Evolutionary conservation across 2,329 filamentous ascomycete genomes (phyloP).

Genomic region (Pseudogymnoascus sp.): DNA sequence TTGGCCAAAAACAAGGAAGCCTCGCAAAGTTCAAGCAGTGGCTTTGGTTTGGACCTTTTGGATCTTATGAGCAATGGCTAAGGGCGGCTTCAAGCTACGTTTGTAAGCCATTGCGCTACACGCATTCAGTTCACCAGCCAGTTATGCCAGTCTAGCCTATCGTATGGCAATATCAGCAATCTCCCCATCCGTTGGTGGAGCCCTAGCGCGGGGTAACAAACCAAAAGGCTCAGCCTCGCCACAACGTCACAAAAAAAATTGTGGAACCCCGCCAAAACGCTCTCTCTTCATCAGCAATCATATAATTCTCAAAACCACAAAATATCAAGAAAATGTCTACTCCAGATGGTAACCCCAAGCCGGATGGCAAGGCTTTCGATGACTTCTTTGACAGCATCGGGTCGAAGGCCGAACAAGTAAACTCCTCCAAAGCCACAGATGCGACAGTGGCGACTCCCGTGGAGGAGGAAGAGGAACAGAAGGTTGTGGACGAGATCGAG

Average conservation of each 20-base stretch:
- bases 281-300: slow-evolving; percentile 2
- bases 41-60: slow-evolving; percentile 29
- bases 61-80: slow-evolving; percentile 28
- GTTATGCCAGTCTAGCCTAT: background rate
- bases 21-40: slow-evolving; percentile 13
- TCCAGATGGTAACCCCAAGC: slow-evolving; percentile 31
- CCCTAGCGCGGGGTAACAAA: slow-evolving; percentile 7
- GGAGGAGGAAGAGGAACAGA: slow-evolving; percentile 38
- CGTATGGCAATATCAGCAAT: background rate
- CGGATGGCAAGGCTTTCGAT: slow-evolving; percentile 36
- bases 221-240: slow-evolving; percentile 6
- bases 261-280: slow-evolving; percentile 15
- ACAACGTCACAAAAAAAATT: background rate
- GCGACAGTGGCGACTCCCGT: slow-evolving; percentile 14
- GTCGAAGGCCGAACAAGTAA: slow-evolving; percentile 40
- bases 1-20: slow-evolving; percentile 31
- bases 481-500: slow-evolving; percentile 60
- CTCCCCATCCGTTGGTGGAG: background rate
- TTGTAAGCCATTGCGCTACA: background rate
- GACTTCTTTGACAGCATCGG: slow-evolving; percentile 57
- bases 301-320: background rate
- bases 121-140: background rate
- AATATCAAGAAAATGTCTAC: slow-evolving; percentile 33
- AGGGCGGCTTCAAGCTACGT: background rate
- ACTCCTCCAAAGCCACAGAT: slow-evolving; percentile 27